Conservation (phyloP, 371 early-diverging fungal genomes). For the Gilbertella persicaria region DNA sequence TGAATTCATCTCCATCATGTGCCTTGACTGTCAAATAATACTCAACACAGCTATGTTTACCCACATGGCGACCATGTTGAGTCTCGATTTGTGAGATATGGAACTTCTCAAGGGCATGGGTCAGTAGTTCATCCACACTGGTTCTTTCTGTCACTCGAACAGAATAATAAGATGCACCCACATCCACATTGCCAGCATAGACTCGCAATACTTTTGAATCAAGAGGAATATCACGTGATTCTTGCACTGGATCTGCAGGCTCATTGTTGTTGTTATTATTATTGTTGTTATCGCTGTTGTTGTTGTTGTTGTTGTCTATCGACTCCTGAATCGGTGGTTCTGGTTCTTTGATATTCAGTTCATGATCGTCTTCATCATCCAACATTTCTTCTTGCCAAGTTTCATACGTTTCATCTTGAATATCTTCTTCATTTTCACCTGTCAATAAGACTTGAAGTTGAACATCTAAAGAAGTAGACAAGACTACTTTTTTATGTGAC, state of each 20-base stretch:
- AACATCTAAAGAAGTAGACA: slow-evolving; percentile 23
- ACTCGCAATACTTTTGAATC: slow-evolving; percentile 34
- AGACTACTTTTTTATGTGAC: slow-evolving; percentile 8
- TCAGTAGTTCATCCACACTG: slow-evolving; percentile 44
- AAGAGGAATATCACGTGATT: slow-evolving; percentile 11
- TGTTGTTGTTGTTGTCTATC: background rate
- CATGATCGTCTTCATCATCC: slow-evolving; percentile 15
- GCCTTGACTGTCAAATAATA: slow-evolving; percentile 47
- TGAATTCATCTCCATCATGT: slow-evolving; percentile 39
- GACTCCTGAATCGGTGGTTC: background rate
- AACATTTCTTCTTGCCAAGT: slow-evolving; percentile 32
- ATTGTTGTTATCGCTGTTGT: background rate
- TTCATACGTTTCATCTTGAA: slow-evolving; percentile 28
- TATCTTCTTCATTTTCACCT: slow-evolving; percentile 26
- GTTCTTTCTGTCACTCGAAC: slow-evolving; percentile 48
- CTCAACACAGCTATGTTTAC: slow-evolving; percentile 41
- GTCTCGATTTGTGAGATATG: slow-evolving; percentile 37
- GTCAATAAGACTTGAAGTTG: slow-evolving; percentile 24
- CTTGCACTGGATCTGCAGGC: slow-evolving; percentile 6
- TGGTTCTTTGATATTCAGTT: background rate
- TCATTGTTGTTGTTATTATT: slow-evolving; percentile 1
- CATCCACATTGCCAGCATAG: slow-evolving; percentile 55
- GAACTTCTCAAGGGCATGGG: slow-evolving; percentile 50
- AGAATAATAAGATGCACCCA: slow-evolving; percentile 55
- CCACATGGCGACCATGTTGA: slow-evolving; percentile 13